Conservation (phyloP, 768 basidiomycete genomes). For the Mycena belliarum region DNA sequence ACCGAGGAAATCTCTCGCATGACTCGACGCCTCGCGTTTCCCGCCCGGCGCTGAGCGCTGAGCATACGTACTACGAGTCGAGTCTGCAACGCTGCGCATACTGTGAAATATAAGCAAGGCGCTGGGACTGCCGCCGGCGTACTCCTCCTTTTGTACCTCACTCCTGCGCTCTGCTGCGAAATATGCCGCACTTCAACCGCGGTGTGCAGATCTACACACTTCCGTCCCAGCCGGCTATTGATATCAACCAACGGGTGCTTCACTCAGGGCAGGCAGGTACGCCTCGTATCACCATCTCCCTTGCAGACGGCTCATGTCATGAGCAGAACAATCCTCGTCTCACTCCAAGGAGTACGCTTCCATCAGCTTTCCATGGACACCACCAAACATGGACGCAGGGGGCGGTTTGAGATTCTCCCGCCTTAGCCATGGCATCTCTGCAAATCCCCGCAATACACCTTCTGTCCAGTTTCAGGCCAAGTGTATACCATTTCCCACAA, state of each 20-base stretch:
- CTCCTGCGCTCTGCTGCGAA: background rate
- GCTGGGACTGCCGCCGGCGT: too few relatives aligned
- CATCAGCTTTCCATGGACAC: background rate
- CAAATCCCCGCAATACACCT: too few relatives aligned
- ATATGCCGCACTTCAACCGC: conserved; percentile 8
- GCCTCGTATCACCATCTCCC: background rate
- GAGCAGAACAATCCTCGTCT: background rate
- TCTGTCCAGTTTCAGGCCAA: background rate
- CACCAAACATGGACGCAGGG: too few relatives aligned
- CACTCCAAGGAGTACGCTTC: background rate
- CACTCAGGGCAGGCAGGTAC: background rate
- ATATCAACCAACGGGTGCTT: background rate
- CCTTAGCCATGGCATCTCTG: too few relatives aligned
- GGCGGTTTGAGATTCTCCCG: too few relatives aligned
- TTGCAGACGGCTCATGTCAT: background rate
- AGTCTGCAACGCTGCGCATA: background rate
- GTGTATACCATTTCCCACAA: conserved; percentile 7
- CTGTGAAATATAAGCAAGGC: conserved; percentile 9
- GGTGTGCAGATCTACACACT: background rate
- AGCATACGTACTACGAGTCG: conserved; percentile 13
- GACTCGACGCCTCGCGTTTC: conserved; percentile 14
- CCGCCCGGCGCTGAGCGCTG: conserved; percentile 12
- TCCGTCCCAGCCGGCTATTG: background rate
- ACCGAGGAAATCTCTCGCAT: conserved; percentile 12
- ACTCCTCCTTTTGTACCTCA: background rate